Base-by-base conservation (phyloP, 345 rosid species). In the Brassica rapa region DNA sequence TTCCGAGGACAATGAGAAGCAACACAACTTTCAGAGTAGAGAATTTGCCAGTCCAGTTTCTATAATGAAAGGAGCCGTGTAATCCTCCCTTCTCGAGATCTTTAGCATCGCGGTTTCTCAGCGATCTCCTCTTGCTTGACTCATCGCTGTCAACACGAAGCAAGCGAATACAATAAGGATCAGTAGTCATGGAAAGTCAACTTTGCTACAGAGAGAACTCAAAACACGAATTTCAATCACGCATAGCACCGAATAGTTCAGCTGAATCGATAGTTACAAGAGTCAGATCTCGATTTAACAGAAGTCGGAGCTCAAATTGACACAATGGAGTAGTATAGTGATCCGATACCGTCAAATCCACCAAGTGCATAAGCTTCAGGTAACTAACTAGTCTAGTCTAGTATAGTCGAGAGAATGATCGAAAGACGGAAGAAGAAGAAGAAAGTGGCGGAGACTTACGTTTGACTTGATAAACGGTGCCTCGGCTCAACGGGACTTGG, bases 81-180 rank as follows among this genome's bases (percentile, higher is more conserved):
- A 87, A 59, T 15, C 85, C 91, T 15, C 85, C 91, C 84, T 81
- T 90, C 74, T 90, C 96, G 33, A 88, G 90, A 85, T 86, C 88
- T 81, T 80, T 89, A 67, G 83, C 61, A 73, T 83, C 85, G 79
- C 78, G 88, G 51, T 77, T 83, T 73, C 90, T 88, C 55, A 80
- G 83, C 19, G 66, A 85, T 80, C 84, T 86, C 59, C 87, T 86
- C 80, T 87, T 88, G 80, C 32, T 80, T 14, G 82, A 49, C 12
- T 90, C 95, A 5, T 89, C 98, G 64, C 91, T 90, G 79, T 57
- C 72, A 66, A 35, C 63, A 53, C 8, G 46, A 57, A 71, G 46
- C 16, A 24, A 23, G 5, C 16, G 64, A 10, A 24, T 19, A 53
- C 19, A 70, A 16, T 33, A 56, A 0, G 32, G 32, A 71, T 43